Percentiles rank a stretch among this genome's conserved stretches.
Conservation (phyloP, 495 filamentous ascomycete genomes). For the Articulospora tetracladia region DNA sequence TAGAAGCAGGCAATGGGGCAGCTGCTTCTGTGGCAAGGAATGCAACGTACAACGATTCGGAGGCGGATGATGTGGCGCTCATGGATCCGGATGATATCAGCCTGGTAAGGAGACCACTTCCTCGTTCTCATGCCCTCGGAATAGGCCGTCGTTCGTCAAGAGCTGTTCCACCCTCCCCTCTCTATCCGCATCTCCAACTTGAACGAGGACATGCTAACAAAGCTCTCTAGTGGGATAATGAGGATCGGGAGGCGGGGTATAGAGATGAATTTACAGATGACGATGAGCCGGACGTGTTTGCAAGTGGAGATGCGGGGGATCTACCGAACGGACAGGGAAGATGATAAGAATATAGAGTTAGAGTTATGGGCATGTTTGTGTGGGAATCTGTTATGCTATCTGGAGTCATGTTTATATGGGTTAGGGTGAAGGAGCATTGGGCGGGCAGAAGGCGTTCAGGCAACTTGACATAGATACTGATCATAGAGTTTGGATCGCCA, state of each 20-base stretch:
- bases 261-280: constrained; percentile 15
- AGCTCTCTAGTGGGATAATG: constrained; percentile 27
- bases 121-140: no score
- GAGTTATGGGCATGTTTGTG: no score
- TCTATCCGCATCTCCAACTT: no score
- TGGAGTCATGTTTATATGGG: background rate
- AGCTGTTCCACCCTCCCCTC: no score
- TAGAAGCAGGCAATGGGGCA: constrained; percentile 27
- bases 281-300: constrained; percentile 10
- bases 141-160: no score
- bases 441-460: background rate
- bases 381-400: background rate
- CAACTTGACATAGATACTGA: background rate
- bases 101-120: no score
- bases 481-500: background rate
- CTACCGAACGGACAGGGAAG: background rate
- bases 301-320: constrained; percentile 9
- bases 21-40: background rate
- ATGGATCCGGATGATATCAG: constrained; percentile 61
- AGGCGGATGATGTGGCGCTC: constrained; percentile 21
- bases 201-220: no score
- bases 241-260: constrained; percentile 27
- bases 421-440: background rate
- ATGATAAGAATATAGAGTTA: background rate
- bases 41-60: constrained; percentile 26